Evolutionary conservation across 179 eudicot genomes (phyloP), one percentile per base, ranked within the genome.

Genomic region (Drosera spatulata): DNA sequence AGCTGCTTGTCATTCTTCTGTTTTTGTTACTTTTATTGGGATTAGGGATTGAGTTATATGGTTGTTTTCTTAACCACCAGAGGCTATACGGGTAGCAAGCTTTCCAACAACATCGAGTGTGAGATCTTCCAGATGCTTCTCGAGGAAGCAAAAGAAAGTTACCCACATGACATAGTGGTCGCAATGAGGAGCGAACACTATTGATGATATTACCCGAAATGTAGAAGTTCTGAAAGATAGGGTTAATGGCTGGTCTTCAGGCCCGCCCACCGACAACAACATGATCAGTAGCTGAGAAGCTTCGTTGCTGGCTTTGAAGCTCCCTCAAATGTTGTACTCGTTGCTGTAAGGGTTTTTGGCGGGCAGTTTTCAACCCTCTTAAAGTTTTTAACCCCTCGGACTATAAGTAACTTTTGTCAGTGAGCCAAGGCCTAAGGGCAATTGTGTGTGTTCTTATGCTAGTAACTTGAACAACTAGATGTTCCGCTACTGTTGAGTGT

Each of bases 81-180:
- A 75, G 95, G 97, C 38, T 89, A 89, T 63, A 62, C 85, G 0
- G 97, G 85, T 5, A 10, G 79, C 59, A 89, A 89, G 73, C 85
- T 89, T 61, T 64, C 81, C 0, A 86, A 86, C 80, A 89, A 89
- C 58, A 74, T 89, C 4, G 88, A 89, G 59, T 89, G 95, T 58
- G 97, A 89, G 69, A 89, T 88, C 59, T 88, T 88, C 71, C 86
- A 82, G 80, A 80, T 75, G 44, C 58, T 88, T 70, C 66, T 88
- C 55, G 95, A 88, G 66, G 96, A 88, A 72, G 96, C 96, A 7
- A 88, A 80, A 69, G 82, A 77, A 39, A 86, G 85, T 66, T 89
- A 89, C 62, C 69, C 67, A 0, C 87, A 82, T 67, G 82, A 74
- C 39, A 74, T 82, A 14, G 91, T 89, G 50, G 75, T 75, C 60